Percentiles rank a stretch among this genome's conserved stretches.
Evolutionary conservation across 257 asterid species (phyloP).

Genomic region (Rubia yunnanensis): DNA sequence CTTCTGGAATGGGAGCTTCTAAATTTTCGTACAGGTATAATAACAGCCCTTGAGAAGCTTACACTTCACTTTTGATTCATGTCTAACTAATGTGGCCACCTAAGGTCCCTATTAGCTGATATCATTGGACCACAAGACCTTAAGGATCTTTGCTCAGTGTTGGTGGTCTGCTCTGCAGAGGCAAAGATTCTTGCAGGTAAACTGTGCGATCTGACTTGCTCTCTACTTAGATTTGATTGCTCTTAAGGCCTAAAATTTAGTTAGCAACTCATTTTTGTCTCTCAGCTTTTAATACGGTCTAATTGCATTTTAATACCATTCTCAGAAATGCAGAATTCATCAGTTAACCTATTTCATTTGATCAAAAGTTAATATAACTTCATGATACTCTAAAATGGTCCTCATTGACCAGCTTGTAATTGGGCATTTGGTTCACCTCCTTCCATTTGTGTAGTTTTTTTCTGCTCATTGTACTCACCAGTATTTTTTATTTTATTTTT

Average conservation of each 20-base stretch:
- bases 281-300: not conserved
- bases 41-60: conserved; percentile 8
- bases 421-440: not conserved
- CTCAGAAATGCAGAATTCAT: not conserved
- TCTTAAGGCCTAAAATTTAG: not conserved
- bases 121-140: conserved; percentile 89
- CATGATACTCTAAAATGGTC: not conserved
- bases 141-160: conserved; percentile 95
- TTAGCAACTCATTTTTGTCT: not conserved
- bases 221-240: not conserved
- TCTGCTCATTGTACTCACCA: not conserved
- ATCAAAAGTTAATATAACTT: not conserved
- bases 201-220: conserved; percentile 1
- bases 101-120: conserved; percentile 86
- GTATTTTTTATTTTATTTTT: not conserved
- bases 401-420: not conserved
- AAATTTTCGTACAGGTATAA: conserved; percentile 69
- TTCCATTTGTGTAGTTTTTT: not conserved
- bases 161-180: conserved; percentile 77
- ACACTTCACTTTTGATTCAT: conserved; percentile 2
- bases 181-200: conserved; percentile 85
- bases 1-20: conserved; percentile 61
- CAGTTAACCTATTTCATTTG: not conserved
- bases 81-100: conserved; percentile 30
- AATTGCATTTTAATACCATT: not conserved